Evolutionary conservation across 805 yeast species (phyloP), one percentile per base, ranked within the genome.

Genomic region (Wickerhamiella hasegawae): DNA sequence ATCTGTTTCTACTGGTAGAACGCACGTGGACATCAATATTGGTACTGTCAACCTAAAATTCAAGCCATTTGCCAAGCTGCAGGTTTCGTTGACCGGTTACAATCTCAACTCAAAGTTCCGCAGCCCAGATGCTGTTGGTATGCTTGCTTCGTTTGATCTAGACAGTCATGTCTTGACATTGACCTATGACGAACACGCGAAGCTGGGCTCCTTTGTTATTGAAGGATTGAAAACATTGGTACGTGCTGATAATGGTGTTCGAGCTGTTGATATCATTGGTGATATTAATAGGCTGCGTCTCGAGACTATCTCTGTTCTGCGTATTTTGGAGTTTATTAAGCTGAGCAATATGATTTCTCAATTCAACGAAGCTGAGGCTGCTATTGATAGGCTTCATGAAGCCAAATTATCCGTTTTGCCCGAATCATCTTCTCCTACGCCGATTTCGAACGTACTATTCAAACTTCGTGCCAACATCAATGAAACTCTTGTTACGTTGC

Each of bases 201-300:
- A n/a, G 15, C 26, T 37, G 6, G 36, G 36, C 4, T 25, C 28
- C 23, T 37, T 32, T 14, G 18, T 17, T 12, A 31, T 29, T 3
- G 31, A 37, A 18, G 36, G 36, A 3, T 20, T 35, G 6, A 28
- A 17, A 4, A 29, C 33, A 12, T 19, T 37, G 18, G 26, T 22
- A 2, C 41, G 44, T 4, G 34, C 34, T 2, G 38, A 32, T 12
- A 19, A 41, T 1, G 43, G 36, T 11, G 26, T 21, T n/a, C 39
- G 39, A 15, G 31, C 45, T 11, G 28, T 19, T 5, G 40, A 44
- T 12, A 16, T 43, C 3, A 19, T 33, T 8, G 32, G 29, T 5
- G 18, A 31, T 11, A 18, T 38, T 1, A 31, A 40, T 6, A 18
- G 24, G n/a, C 43, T 37, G 2, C 28, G n/a, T 11, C 26, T 37